Conservation (phyloP, 1,284 basidiomycete species). For the Ganoderma sinense region DNA sequence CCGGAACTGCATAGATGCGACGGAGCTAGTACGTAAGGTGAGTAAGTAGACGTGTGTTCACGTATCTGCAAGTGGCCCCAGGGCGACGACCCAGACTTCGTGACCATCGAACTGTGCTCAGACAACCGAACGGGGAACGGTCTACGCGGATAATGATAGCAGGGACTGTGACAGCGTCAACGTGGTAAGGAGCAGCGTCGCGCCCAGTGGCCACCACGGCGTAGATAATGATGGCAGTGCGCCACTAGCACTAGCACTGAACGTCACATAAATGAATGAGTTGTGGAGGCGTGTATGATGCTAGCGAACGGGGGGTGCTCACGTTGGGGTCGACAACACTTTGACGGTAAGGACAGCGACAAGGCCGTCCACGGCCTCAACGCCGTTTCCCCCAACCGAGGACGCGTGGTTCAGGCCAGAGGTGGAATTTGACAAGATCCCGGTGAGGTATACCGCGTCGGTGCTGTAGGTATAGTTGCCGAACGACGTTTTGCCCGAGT, state of each 20-base stretch:
- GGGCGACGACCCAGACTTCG: background rate
- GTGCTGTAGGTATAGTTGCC: conserved; percentile 78
- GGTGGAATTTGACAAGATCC: conserved; percentile 73
- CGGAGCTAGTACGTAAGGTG: conserved; percentile 1
- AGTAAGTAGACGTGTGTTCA: background rate
- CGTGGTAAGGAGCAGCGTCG: conserved; percentile 14
- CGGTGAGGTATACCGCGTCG: conserved; percentile 70
- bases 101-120: background rate
- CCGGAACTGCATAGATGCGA: background rate
- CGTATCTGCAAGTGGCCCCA: background rate
- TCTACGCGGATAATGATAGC: conserved; percentile 30
- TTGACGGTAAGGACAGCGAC: conserved; percentile 85
- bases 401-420: conserved; percentile 81
- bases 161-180: conserved; percentile 10
- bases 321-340: conserved; percentile 54
- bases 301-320: conserved; percentile 22
- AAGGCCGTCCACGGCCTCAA: conserved; percentile 83
- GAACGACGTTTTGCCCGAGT: conserved; percentile 61
- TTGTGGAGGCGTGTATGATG: background rate
- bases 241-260: conserved; percentile 6
- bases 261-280: background rate
- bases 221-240: conserved; percentile 9
- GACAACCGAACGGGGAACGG: background rate
- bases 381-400: conserved; percentile 64
- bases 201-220: conserved; percentile 18